Evolutionary conservation across 306 rosid genomes (phyloP), one percentile per base, ranked within the genome.

Genomic region (Citrullus colocynthis): DNA sequence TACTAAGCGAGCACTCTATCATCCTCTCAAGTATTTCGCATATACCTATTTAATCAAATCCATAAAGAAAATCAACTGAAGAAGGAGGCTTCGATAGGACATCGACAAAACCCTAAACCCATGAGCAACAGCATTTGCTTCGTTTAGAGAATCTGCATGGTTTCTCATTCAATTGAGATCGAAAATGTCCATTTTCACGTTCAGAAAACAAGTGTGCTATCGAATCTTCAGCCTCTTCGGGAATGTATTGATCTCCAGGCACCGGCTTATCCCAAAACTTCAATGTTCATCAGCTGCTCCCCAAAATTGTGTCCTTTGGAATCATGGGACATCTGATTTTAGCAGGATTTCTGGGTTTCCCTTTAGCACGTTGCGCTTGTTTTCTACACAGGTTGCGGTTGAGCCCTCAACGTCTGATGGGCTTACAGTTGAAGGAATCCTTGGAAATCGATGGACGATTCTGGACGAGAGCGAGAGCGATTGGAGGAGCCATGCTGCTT

Each of bases 1-100:
- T 91, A 93, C 92, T 86, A 93, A 90, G 94, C 96, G 87, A 91
- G 94, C 94, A 89, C 98, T 91, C 93, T 91, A 91, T 95, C 95
- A 93, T 89, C 95, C 7, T 51, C 0, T 0, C 0, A 51, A 5
- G 14, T 0, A 0, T 15, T 5, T 48, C 1, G 13, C 4, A 1
- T 48, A 13, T 0, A 2, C 3, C 3, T 2, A 11, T 11, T 48
- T 12, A 48, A 48, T 1, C 1, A 11, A 48, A 11, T 1, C 28
- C 1, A 44, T 45, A 45, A 45, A 45, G 51, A 45, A 45, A 45
- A 45, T 45, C 51, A 48, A 48, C 11, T 48, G 52, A 45, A 7
- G 51, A 48, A 4, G 16, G 2, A 11, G 52, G 52, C 52, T 48
- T 11, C 5, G 9, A 55, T 18, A 24, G 18, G 41, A 11, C 41